Evolutionary conservation across 345 rosid genomes (phyloP), one percentile per base, ranked within the genome.

Genomic region (Murraya koenigii): DNA sequence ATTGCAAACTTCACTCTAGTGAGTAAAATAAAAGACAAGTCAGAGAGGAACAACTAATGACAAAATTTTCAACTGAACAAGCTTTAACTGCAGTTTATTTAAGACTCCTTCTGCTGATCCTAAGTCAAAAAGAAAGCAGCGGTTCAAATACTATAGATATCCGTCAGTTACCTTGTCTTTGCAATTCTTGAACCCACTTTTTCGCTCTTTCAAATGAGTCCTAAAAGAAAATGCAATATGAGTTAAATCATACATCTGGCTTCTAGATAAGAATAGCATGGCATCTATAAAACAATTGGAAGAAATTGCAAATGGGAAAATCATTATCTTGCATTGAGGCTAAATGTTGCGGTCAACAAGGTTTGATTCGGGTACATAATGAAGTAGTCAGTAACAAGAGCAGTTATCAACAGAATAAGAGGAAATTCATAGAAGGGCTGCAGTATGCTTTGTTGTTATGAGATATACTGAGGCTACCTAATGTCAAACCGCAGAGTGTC

Each of bases 121-220:
- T 58, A 72, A 36, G 25, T 25, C 25, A 41, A 39, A 67, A 23
- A 15, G n/a, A 47, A 69, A 26, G 13, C 2, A 49, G 7, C 3
- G 19, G 49, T 14, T 39, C 38, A 58, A 15, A 73, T 39, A 8
- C 55, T 23, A 17, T 1, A 63, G 20, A 70, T 20, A 41, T n/a
- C 20, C 28, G 58, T 19, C 9, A 38, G 23, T 74, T 81, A 89
- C 92, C 92, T 89, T 89, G 94, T 78, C 92, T 84, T 81, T 89
- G 91, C 87, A 90, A 73, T 84, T 90, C 94, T 35, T 75, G 80
- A 81, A 90, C 91, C 92, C 94, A 90, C 69, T 85, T 87, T 79
- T 89, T 90, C 17, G 92, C 94, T 71, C 87, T 76, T 54, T 80
- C 80, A 85, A 90, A 89, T n/a, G 92, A 86, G 3, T 90, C 92